These are phyloP conservation scores for Paecilomyces sp. DNA, from an alignment of 2,329 filamentous ascomycete genomes.

Conservation along the genomic window DNA sequence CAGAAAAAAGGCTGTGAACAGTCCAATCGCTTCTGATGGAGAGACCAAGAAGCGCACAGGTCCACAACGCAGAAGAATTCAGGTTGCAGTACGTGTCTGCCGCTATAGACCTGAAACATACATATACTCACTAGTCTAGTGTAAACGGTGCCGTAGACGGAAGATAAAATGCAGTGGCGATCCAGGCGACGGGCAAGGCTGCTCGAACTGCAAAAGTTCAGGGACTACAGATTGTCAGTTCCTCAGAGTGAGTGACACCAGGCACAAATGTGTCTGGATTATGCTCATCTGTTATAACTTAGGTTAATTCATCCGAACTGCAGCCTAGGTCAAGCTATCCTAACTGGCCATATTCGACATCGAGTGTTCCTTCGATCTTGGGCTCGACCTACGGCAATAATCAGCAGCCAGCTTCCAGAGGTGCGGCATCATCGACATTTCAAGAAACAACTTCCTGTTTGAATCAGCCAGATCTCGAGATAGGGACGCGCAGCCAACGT, in stretches of 20 bases:
- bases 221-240: constrained; percentile 64
- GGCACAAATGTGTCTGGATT: not conserved
- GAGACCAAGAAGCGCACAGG: constrained; percentile 32
- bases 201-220: constrained; percentile 72
- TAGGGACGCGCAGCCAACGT: constrained; percentile 12
- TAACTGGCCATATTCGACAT: constrained; percentile 21
- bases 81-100: constrained; percentile 40
- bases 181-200: constrained; percentile 66
- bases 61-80: constrained; percentile 44
- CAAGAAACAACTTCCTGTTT: constrained; percentile 12
- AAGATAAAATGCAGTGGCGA: constrained; percentile 96
- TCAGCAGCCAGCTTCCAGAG: not conserved
- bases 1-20: constrained; percentile 12
- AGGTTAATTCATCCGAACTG: constrained; percentile 27
- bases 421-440: constrained; percentile 6
- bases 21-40: constrained; percentile 14
- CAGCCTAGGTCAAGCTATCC: constrained; percentile 14
- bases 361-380: constrained; percentile 9
- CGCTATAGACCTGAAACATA: not conserved
- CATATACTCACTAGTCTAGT: constrained; percentile 48
- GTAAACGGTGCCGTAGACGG: constrained; percentile 78
- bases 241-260: constrained; percentile 54
- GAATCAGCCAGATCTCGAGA: constrained; percentile 19
- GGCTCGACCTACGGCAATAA: constrained; percentile 11
- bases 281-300: not conserved